These are phyloP conservation scores for Teunomyces cretensis DNA, from an alignment of 805 yeast genomes.

Conservation along the genomic window DNA sequence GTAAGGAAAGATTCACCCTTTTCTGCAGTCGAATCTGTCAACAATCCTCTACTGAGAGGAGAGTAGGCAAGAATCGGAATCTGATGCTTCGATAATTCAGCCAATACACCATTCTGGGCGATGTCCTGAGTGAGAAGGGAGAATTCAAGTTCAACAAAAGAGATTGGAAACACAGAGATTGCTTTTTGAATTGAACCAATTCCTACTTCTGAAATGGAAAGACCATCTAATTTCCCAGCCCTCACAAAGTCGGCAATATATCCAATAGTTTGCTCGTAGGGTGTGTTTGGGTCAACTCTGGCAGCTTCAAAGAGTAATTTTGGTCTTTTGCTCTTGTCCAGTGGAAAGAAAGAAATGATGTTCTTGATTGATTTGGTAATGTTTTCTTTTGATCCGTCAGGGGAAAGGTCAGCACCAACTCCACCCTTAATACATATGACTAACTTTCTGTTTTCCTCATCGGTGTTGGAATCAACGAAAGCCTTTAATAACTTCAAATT, in stretches of 20 bases:
- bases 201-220: slow-evolving; percentile 73
- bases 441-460: slow-evolving; percentile 50
- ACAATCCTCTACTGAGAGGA: slow-evolving; percentile 77
- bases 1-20: slow-evolving; percentile 27
- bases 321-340: slow-evolving; percentile 28
- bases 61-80: slow-evolving; percentile 79
- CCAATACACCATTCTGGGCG: slow-evolving; percentile 60
- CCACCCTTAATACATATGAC: slow-evolving; percentile 72
- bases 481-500: slow-evolving; percentile 58
- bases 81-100: slow-evolving; percentile 52
- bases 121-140: slow-evolving; percentile 68
- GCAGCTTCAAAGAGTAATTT: slow-evolving; percentile 61
- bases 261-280: slow-evolving; percentile 58
- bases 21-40: slow-evolving; percentile 60
- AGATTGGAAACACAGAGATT: slow-evolving; percentile 51
- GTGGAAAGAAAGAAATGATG: slow-evolving; percentile 30
- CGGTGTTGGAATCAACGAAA: slow-evolving; percentile 59
- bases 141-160: slow-evolving; percentile 76
- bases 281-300: slow-evolving; percentile 58
- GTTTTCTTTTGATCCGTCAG: slow-evolving; percentile 52
- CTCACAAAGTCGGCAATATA: slow-evolving; percentile 59
- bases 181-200: slow-evolving; percentile 64
- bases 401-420: slow-evolving; percentile 32
- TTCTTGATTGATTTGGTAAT: slow-evolving; percentile 50
- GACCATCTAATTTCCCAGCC: slow-evolving; percentile 64